These are phyloP conservation scores for Colletotrichum scovillei DNA, from an alignment of 2,329 filamentous ascomycete species.

Conservation along the genomic window DNA sequence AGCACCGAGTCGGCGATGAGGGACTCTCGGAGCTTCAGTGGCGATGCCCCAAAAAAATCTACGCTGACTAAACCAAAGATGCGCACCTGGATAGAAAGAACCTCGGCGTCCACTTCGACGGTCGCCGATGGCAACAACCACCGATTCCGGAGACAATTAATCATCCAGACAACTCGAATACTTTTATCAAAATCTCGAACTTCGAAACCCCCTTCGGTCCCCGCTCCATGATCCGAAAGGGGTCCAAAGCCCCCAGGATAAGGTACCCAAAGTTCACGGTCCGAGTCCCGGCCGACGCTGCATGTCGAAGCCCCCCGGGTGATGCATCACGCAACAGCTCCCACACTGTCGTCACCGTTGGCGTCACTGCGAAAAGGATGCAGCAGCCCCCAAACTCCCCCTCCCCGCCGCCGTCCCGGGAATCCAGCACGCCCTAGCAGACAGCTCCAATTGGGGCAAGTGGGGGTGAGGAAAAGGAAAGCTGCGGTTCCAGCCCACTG, in stretches of 20 bases:
- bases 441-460: slow-evolving; percentile 10
- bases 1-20: background rate
- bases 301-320: background rate
- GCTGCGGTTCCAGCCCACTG: background rate
- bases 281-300: background rate
- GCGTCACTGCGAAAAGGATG: background rate
- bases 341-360: slow-evolving; percentile 20
- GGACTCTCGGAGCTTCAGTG: slow-evolving; percentile 18
- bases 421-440: slow-evolving; percentile 12
- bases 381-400: background rate
- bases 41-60: slow-evolving; percentile 1
- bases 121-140: slow-evolving; percentile 6
- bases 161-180: background rate
- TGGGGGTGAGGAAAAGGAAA: slow-evolving; percentile 1
- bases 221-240: background rate
- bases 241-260: background rate
- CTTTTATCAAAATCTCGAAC: background rate
- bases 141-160: slow-evolving; percentile 12
- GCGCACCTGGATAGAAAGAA: slow-evolving; percentile 29
- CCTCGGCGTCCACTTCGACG: slow-evolving; percentile 13
- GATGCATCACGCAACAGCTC: slow-evolving; percentile 19
- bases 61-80: slow-evolving; percentile 32
- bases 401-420: slow-evolving; percentile 9
- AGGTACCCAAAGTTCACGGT: background rate
- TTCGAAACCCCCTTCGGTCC: background rate